Evolutionary conservation across 257 asterid species (phyloP), one percentile per base, ranked within the genome.

Genomic region (Solanum lycopersicoides): DNA sequence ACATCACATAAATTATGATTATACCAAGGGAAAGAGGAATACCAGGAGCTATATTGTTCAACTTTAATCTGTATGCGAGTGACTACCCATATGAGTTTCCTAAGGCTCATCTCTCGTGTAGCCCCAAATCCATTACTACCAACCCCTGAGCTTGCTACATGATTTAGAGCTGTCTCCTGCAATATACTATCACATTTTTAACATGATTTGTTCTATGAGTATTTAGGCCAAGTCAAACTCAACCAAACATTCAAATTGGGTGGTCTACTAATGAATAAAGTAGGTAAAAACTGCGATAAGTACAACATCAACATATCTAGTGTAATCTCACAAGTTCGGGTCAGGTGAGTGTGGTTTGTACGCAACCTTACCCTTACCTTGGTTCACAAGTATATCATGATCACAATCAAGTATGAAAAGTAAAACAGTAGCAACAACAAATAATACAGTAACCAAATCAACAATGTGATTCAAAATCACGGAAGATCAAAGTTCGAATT

Each of bases 131-230:
- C 99, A 69, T 92, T 90, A 20, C 99, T 96, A 10, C 92, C 94
- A 30, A 96, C 91, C 11, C 99, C 99, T 0, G 98, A 90, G 86
- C 89, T 92, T 83, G 96, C 93, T 63, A 96, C 99, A 71, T 96
- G 99, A 74, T 96, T 96, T 86, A 96, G 87, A 34, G 98, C 98
- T 9, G 99, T 94, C 92, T 96, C 99, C 99, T 94, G 89, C 90
- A 47, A 30, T 82, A 30, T 16, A 14, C 9, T 15, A 2, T 45
- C 3, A 80, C 45, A 47, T 50, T 47, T 47, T 47, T 0, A 5
- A 47, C 68, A 28, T 9, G 28, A 47, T 45, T 80, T 80, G 68
- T 80, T 16, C 66, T 1, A 16, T 47, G 6, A 3, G 6, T 47
- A 45, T 16, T 80, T 47, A 47, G 3, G 42, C 11, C 23, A 44